Conservation (phyloP, 164 flowering plant genomes). For the Vitis rupestris region DNA sequence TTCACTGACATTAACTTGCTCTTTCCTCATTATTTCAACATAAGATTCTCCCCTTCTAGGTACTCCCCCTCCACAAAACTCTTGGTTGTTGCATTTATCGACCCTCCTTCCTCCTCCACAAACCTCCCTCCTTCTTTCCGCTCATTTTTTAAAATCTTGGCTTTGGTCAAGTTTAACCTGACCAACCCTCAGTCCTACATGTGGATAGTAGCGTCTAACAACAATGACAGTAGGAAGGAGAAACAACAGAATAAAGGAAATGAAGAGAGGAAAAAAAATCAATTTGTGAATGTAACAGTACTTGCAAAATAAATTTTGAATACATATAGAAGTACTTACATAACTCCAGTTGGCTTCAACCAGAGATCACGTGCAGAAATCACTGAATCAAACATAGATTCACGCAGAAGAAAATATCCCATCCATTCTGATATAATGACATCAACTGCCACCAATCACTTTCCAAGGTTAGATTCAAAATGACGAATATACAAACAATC, state of each 20-base stretch:
- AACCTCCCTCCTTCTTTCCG: too few relatives aligned
- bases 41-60: too few relatives aligned
- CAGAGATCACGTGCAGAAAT: constrained; percentile 96
- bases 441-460: constrained; percentile 62
- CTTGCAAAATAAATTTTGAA: background rate
- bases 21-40: too few relatives aligned
- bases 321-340: constrained; percentile 45
- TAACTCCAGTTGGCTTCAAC: constrained; percentile 85
- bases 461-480: constrained; percentile 2
- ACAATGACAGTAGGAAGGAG: too few relatives aligned
- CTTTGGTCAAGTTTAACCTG: background rate
- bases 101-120: too few relatives aligned
- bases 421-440: constrained; percentile 98
- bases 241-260: background rate
- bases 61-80: too few relatives aligned
- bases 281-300: background rate
- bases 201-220: too few relatives aligned
- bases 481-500: background rate
- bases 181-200: background rate
- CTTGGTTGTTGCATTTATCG: too few relatives aligned
- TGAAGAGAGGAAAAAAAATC: background rate
- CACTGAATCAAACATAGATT: constrained; percentile 98
- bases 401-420: constrained; percentile 98
- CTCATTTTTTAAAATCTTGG: too few relatives aligned
- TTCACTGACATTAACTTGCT: too few relatives aligned